Percentiles rank a stretch among this genome's conserved stretches.
Conservation (phyloP, 1,284 basidiomycete genomes). For the Cystobasidiaceae sp. region DNA sequence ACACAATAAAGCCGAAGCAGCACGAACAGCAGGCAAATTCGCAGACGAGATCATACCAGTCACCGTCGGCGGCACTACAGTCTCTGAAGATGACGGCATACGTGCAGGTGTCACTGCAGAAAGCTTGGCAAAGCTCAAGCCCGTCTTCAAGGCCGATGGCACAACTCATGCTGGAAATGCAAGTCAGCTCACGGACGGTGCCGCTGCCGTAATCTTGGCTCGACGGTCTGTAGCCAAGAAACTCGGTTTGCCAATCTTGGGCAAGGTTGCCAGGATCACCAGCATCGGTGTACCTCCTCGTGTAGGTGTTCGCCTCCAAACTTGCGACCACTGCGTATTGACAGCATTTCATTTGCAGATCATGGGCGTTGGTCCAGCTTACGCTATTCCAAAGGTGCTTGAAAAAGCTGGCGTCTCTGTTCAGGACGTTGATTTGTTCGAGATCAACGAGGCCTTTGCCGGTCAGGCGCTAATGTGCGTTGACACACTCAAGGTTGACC, state of each 20-base stretch:
- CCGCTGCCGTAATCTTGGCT: constrained; percentile 79
- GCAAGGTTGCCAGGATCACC: constrained; percentile 79
- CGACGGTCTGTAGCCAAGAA: constrained; percentile 78
- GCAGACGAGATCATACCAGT: constrained; percentile 74
- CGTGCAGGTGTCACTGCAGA: constrained; percentile 70
- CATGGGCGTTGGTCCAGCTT: constrained; percentile 81
- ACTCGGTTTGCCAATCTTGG: constrained; percentile 82
- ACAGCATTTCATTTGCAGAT: constrained; percentile 49
- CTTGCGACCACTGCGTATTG: too few relatives aligned
- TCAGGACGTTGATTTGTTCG: constrained; percentile 83
- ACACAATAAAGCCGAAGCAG: constrained; percentile 66
- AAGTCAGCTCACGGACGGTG: constrained; percentile 74
- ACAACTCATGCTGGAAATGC: constrained; percentile 84
- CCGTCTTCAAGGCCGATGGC: constrained; percentile 75
- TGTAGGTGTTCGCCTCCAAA: constrained; percentile 43
- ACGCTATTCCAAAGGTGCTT: constrained; percentile 83
- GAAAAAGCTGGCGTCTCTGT: constrained; percentile 62
- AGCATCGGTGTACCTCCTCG: constrained; percentile 57
- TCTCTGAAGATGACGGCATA: constrained; percentile 76
- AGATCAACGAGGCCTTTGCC: constrained; percentile 52
- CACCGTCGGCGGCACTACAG: constrained; percentile 68
- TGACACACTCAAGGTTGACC: constrained; percentile 50
- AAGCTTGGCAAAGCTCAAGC: constrained; percentile 59
- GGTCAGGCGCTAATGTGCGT: constrained; percentile 55
- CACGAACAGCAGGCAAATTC: constrained; percentile 61